Evolutionary conservation across 768 basidiomycete genomes (phyloP).

Genomic region (Cytidiella melzeri): DNA sequence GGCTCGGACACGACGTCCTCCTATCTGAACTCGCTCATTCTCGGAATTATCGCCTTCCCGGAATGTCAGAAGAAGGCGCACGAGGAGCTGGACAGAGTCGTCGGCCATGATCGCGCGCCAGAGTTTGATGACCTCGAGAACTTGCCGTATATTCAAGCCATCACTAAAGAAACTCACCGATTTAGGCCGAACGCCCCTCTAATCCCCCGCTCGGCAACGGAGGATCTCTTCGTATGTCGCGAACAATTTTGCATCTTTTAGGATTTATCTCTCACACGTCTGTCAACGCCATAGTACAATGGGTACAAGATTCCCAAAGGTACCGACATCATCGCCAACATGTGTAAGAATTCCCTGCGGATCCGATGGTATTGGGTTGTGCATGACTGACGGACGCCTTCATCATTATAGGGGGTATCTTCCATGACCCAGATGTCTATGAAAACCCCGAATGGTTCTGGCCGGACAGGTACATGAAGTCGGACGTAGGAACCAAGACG

Average conservation of each 20-base stretch:
- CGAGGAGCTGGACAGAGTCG: constrained; percentile 8
- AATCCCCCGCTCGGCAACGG: constrained; percentile 6
- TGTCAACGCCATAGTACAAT: background rate
- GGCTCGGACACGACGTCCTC: too few relatives aligned
- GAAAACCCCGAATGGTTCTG: constrained; percentile 23
- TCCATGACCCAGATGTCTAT: constrained; percentile 22
- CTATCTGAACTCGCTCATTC: background rate
- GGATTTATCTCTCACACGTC: background rate
- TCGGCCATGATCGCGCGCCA: constrained; percentile 7
- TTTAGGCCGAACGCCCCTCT: constrained; percentile 2
- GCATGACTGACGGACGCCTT: background rate
- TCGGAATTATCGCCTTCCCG: constrained; percentile 8
- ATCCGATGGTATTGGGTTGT: too few relatives aligned
- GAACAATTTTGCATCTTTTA: background rate
- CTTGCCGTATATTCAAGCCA: constrained; percentile 6
- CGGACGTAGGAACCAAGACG: background rate
- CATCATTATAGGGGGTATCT: constrained; percentile 18
- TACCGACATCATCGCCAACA: constrained; percentile 9
- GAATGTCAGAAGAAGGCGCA: constrained; percentile 3
- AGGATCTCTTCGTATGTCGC: too few relatives aligned
- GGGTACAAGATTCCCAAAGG: constrained; percentile 2
- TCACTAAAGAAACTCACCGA: constrained; percentile 3
- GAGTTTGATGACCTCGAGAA: background rate
- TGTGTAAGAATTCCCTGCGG: background rate
- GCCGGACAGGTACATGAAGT: constrained; percentile 23